Percentiles rank a stretch among this genome's conserved stretches.
These are phyloP conservation scores for Leucocoprinus sp. DNA, from an alignment of 768 basidiomycete genomes.

Conservation along the genomic window DNA sequence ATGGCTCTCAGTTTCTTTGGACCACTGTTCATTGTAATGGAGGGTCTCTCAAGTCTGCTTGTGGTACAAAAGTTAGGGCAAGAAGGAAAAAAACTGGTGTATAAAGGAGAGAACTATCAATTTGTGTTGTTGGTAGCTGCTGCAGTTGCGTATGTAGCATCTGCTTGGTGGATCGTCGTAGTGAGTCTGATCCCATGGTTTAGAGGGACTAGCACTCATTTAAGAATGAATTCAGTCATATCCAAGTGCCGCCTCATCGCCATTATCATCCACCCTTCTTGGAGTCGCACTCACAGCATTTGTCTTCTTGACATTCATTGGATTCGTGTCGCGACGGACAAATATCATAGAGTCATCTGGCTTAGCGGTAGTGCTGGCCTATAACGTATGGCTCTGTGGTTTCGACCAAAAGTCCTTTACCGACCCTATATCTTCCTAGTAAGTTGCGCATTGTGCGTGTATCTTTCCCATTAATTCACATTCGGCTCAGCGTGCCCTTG, in stretches of 20 bases:
- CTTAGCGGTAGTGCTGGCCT: conserved; percentile 81
- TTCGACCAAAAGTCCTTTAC: conserved; percentile 68
- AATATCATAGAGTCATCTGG: conserved; percentile 90
- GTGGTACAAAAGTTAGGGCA: conserved; percentile 79
- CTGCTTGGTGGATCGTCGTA: conserved; percentile 81
- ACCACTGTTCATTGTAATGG: conserved; percentile 74
- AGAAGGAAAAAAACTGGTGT: conserved; percentile 62
- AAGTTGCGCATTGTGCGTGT: conserved; percentile 20
- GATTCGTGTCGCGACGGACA: conserved; percentile 80
- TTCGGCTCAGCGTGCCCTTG: conserved; percentile 53
- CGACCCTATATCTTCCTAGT: conserved; percentile 75
- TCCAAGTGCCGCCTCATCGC: conserved; percentile 73
- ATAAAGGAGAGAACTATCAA: conserved; percentile 65
- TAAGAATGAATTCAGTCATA: conserved; percentile 51
- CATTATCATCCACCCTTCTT: conserved; percentile 81
- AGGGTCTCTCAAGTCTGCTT: conserved; percentile 76
- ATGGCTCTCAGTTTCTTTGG: conserved; percentile 60
- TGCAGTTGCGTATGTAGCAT: conserved; percentile 71
- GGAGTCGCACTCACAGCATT: conserved; percentile 85
- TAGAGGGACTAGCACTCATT: neutral
- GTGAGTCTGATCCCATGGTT: conserved; percentile 34
- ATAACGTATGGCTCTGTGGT: conserved; percentile 86
- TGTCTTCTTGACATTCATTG: conserved; percentile 86
- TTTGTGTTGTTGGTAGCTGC: conserved; percentile 69
- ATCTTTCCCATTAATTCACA: conserved; percentile 1